Evolutionary conservation across 805 yeast species (phyloP), one percentile per base, ranked within the genome.

Genomic region (Metschnikowia dekortorum): DNA sequence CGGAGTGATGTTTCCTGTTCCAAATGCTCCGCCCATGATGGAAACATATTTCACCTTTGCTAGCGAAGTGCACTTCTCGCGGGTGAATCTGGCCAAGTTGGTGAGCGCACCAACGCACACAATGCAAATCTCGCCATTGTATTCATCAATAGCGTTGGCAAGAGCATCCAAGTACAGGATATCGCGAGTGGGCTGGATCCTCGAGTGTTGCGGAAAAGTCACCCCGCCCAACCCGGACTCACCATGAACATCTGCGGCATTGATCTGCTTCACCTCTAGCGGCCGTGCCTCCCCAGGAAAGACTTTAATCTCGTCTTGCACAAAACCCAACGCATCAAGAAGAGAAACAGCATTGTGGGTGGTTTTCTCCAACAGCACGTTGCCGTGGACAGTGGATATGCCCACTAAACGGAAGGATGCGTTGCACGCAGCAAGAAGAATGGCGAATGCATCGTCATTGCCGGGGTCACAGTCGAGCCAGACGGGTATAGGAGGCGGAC

Each of bases 391-490:
- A 0, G 92, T 83, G 31, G 89, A 82, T n/a, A 87, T 74, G 2
- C 94, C 95, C 3, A 82, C 57, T 8, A 87, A 65, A 13, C 79
- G 64, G 66, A 81, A 79, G 28, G 74, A 67, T 0, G 89, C 87
- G 54, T 82, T 78, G 60, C 77, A 80, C 7, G 80, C 70, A 0
- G 88, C 81, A 28, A 89, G 55, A 8, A 87, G 68, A 7, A 89
- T 73, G 4, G 94, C 96, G 41, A 87, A 77, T 1, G 87, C 84
- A 60, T 89, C 97, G 61, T 89, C 96, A 60, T 86, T 94, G 1
- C 96, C 96, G 0, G 96, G 96, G 62, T 89, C 96, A 65, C 96
- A 89, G 67, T 89, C 96, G 10, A 89, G 66, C 96, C 96, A 89
- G 5, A 89, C 60, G 0, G 96, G 95, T 2, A 71, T 58, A 10